phyloP scores from a whole-genome alignment of 169 alveolate species.

The Plasmodium knowlesi region DNA sequence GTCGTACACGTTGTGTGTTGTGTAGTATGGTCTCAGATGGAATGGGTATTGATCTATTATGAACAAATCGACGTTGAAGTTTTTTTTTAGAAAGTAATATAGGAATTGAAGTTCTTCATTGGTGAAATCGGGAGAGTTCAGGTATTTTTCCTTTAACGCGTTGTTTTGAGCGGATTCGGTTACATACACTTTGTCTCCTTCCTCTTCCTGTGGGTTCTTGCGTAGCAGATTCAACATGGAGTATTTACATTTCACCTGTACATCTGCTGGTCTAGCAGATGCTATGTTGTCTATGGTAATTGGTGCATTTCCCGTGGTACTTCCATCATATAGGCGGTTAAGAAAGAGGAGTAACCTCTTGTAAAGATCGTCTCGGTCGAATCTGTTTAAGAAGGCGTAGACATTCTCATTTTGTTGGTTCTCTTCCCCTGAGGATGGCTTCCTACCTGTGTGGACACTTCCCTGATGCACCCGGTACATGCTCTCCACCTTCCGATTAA shows the following conservation, averaged over 20 bases:
- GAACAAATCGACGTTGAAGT: constrained; percentile 26
- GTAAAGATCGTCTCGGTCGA: constrained; percentile 24
- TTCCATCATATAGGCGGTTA: constrained; percentile 6
- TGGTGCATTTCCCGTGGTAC: neutral
- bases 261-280: neutral
- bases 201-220: neutral
- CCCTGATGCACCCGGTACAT: neutral
- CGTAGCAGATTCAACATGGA: neutral
- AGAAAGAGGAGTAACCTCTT: neutral
- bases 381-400: constrained; percentile 7
- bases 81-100: constrained; percentile 18
- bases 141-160: constrained; percentile 18
- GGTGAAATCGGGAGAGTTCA: constrained; percentile 28
- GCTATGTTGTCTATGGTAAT: neutral
- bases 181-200: neutral
- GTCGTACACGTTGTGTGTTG: constrained; percentile 32
- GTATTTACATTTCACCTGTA: neutral
- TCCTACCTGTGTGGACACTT: neutral
- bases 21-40: constrained; percentile 46
- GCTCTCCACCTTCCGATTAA: constrained; percentile 6
- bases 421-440: neutral
- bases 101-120: constrained; percentile 29
- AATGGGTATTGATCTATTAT: constrained; percentile 45
- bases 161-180: neutral
- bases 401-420: neutral